Base-by-base conservation (phyloP, 768 basidiomycete genomes). In the Tylopilus intermedius region DNA sequence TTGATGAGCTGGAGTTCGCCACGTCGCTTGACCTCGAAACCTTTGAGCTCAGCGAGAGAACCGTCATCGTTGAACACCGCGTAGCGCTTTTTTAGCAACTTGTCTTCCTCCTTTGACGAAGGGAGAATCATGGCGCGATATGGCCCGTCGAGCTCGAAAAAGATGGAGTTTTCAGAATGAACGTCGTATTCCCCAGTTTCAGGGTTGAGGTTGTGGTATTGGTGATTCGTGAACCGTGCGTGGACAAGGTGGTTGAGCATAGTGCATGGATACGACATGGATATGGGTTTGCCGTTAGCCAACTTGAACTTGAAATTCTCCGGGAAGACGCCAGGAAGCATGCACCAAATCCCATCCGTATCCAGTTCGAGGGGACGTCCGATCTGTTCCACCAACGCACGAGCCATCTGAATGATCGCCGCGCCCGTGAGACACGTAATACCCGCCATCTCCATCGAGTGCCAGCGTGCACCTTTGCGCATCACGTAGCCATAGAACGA, bases 361-460 rank as follows among this genome's bases (percentile, higher is more conserved):
- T 99, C 96, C 59, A 99, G 73, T 65, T 99, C 96, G 47, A 99
- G 82, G 1, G 96, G 96, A 8, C 96, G 84, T 3, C 96, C 96
- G 50, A 99, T 94, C 71, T 96, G 92, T 62, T 99, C 96, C 21
- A 99, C 96, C 29, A 98, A 79, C 53, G 94, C 87, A 35, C 96
- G 83, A 13, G 96, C 95, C 92, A 99, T 94, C 68, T 99, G 95
- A 60, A 99, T 98, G 73, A 99, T 98, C 6, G 83, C 90, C 18
- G 96, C 94, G 38, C 96, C 96, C 0, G 96, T 98, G 48, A 98
- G 75, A 72, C 96, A 99, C 10, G 96, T 98, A 57, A 99, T 97
- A 7, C 96, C 96, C 1, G 96, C 96, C 96, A 99, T 99, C 75
- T 99, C 96, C 96, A 99, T 97, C 27, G 95, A 98, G 69, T 97